Evolutionary conservation across 768 basidiomycete genomes (phyloP).

Genomic region (Hericium coralloides): DNA sequence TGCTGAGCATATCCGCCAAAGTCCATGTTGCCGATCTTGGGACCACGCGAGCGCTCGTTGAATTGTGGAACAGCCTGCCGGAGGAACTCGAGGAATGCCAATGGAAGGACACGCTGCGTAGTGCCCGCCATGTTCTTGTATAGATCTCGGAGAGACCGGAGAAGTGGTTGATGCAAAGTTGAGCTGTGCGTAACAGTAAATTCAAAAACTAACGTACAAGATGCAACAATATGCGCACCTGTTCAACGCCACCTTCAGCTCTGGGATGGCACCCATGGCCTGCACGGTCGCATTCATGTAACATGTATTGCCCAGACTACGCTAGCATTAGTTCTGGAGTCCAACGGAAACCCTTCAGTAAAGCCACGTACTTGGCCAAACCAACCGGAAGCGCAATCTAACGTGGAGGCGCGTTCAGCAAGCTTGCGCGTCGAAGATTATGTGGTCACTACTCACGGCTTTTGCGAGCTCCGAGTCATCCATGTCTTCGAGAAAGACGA

Average conservation of each 20-base stretch:
- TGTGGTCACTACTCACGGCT: constrained; percentile 42
- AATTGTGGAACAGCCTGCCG: constrained; percentile 86
- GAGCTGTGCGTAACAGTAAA: background rate
- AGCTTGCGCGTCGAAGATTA: background rate
- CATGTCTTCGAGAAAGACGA: constrained; percentile 92
- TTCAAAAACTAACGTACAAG: background rate
- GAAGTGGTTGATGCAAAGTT: constrained; percentile 21
- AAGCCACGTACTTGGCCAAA: constrained; percentile 48
- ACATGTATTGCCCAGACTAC: constrained; percentile 79
- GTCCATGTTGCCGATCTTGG: constrained; percentile 13
- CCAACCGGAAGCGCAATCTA: constrained; percentile 74
- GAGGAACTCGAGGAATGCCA: constrained; percentile 57
- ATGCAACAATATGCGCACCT: constrained; percentile 32
- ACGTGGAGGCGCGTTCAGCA: background rate
- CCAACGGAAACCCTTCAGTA: background rate
- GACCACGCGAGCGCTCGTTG: constrained; percentile 46
- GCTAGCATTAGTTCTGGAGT: background rate
- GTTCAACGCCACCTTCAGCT: constrained; percentile 66
- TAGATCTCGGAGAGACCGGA: constrained; percentile 53
- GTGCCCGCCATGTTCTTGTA: constrained; percentile 69
- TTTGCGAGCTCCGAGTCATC: constrained; percentile 72
- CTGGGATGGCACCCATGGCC: constrained; percentile 87
- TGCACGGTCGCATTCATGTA: constrained; percentile 97
- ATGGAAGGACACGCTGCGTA: constrained; percentile 66
- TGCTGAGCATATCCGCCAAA: constrained; percentile 63